Evolutionary conservation across 2,329 filamentous ascomycete genomes (phyloP).

Genomic region (Lecanicillium sp.): DNA sequence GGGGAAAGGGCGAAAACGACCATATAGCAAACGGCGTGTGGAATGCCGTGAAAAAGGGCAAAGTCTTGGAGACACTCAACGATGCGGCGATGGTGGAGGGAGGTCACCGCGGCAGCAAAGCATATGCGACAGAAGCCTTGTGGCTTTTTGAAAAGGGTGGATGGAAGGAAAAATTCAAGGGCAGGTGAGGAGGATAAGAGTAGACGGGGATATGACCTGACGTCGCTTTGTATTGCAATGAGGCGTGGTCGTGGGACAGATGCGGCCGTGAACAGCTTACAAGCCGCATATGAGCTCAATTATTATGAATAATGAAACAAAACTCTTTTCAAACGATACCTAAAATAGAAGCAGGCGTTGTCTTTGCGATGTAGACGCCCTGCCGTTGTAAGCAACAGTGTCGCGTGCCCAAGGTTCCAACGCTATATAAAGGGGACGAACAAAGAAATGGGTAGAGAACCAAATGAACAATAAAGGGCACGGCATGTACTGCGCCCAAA

Average conservation of each 20-base stretch:
- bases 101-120: conserved; percentile 71
- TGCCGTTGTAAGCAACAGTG: no score
- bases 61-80: conserved; percentile 67
- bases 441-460: conserved; percentile 24
- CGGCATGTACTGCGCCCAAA: no score
- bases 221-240: no score
- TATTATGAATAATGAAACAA: no score
- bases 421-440: conserved; percentile 26
- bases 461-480: not conserved
- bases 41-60: conserved; percentile 67
- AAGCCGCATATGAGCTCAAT: no score
- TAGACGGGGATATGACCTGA: conserved; percentile 19
- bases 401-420: no score
- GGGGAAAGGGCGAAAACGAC: conserved; percentile 50
- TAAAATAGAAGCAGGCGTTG: no score
- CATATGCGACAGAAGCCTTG: conserved; percentile 81
- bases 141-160: conserved; percentile 74
- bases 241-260: no score
- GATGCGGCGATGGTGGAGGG: conserved; percentile 64
- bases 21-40: conserved; percentile 73
- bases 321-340: no score
- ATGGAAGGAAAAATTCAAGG: conserved; percentile 57
- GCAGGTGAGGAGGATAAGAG: conserved; percentile 36
- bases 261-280: no score
- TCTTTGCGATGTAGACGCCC: no score